phyloP scores from a whole-genome alignment of 805 yeast genomes.

The Ogataea methylovora region DNA sequence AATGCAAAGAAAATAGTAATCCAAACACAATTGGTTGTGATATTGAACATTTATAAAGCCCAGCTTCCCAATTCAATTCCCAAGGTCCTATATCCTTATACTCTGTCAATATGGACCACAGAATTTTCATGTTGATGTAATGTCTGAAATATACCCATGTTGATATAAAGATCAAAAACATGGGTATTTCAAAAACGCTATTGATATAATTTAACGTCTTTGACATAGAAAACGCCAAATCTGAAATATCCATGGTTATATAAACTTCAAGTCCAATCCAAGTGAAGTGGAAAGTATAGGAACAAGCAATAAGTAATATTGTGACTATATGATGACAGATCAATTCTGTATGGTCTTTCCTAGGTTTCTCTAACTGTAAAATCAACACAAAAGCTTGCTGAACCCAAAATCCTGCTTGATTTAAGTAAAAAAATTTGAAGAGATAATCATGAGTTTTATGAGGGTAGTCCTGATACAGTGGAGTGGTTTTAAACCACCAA shows the following conservation, averaged over 20 bases:
- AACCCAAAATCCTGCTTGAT: constrained; percentile 96
- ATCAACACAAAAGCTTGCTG: constrained; percentile 84
- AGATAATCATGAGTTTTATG: constrained; percentile 63
- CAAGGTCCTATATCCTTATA: constrained; percentile 80
- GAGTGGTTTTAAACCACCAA: constrained; percentile 83
- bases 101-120: constrained; percentile 82
- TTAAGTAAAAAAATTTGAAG: constrained; percentile 76
- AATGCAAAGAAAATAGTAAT: constrained; percentile 71
- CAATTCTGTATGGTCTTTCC: constrained; percentile 88
- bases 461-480: constrained; percentile 77
- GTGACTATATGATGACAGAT: constrained; percentile 93
- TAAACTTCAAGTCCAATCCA: constrained; percentile 91
- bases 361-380: constrained; percentile 85
- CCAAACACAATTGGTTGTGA: constrained; percentile 84
- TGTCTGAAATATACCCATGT: constrained; percentile 91
- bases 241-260: constrained; percentile 96
- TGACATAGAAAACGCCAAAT: constrained; percentile 76
- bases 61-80: constrained; percentile 74
- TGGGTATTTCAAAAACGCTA: constrained; percentile 51
- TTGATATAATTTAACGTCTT: constrained; percentile 85
- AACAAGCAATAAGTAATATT: constrained; percentile 73
- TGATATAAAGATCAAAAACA: constrained; percentile 58
- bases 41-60: constrained; percentile 95
- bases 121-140: constrained; percentile 67
- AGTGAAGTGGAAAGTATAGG: constrained; percentile 91